These are phyloP conservation scores for Cyathus striatus DNA, from an alignment of 768 basidiomycete species.

Conservation along the genomic window DNA sequence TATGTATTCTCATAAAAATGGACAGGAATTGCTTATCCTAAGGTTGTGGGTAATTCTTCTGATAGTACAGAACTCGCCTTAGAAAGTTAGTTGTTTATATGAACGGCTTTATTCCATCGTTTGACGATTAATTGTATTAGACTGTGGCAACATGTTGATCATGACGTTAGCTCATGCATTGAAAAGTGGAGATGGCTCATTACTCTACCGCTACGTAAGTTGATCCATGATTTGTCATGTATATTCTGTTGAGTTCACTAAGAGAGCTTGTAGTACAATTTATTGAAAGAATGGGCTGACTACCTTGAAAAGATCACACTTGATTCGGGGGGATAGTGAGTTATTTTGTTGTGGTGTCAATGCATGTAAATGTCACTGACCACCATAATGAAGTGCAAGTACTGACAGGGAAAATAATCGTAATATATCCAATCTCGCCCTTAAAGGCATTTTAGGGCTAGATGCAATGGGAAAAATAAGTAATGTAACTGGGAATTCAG, in stretches of 20 bases:
- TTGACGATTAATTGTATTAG: constrained; percentile 22
- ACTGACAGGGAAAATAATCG: constrained; percentile 15
- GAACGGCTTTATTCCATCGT: neutral
- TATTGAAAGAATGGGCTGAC: constrained; percentile 47
- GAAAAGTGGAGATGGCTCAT: constrained; percentile 24
- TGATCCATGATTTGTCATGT: neutral
- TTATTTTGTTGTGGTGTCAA: constrained; percentile 18
- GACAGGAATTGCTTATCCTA: constrained; percentile 12
- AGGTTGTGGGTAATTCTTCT: constrained; percentile 10
- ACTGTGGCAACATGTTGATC: constrained; percentile 57
- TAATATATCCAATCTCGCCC: constrained; percentile 50
- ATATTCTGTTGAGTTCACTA: no score
- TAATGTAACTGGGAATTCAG: no score
- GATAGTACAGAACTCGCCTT: constrained; percentile 12
- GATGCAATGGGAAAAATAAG: constrained; percentile 51
- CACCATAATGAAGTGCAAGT: constrained; percentile 3
- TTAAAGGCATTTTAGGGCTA: constrained; percentile 56
- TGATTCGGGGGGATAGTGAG: constrained; percentile 31
- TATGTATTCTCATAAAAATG: neutral
- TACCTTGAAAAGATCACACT: constrained; percentile 35
- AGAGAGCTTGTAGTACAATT: constrained; percentile 35
- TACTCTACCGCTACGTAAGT: no score
- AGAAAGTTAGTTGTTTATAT: constrained; percentile 20
- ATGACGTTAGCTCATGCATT: constrained; percentile 39
- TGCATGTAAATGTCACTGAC: constrained; percentile 4